Percentiles rank a stretch among this genome's conserved stretches.
Conservation (phyloP, 371 early-diverging fungal genomes). For the Zancudomyces culisetae region DNA sequence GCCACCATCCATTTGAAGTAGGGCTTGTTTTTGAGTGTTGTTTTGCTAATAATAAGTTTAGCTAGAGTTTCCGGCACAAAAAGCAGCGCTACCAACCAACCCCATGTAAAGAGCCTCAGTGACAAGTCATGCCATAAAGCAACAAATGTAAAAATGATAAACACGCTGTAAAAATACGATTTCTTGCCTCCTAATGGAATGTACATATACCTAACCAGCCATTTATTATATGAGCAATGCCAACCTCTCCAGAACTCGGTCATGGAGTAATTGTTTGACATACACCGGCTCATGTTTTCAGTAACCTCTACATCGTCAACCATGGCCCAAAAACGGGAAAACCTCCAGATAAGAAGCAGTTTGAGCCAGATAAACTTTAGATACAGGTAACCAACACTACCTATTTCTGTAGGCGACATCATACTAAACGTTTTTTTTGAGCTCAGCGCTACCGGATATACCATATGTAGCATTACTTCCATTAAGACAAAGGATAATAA, state of each 20-base stretch:
- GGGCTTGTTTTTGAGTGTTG: slow-evolving; percentile 16
- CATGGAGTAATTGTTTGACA: slow-evolving; percentile 77
- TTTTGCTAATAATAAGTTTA: slow-evolving; percentile 28
- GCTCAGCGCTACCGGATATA: slow-evolving; percentile 72
- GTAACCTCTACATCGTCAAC: slow-evolving; percentile 61
- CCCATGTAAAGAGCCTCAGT: slow-evolving; percentile 72
- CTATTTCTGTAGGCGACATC: slow-evolving; percentile 49
- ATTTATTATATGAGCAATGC: slow-evolving; percentile 81
- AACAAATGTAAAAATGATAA: slow-evolving; percentile 79
- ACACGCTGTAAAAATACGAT: slow-evolving; percentile 44
- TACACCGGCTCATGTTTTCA: slow-evolving; percentile 88
- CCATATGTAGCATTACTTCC: slow-evolving; percentile 61
- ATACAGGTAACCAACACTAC: slow-evolving; percentile 62
- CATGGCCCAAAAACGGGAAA: slow-evolving; percentile 81
- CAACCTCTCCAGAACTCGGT: slow-evolving; percentile 83
- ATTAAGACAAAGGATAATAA: slow-evolving; percentile 36
- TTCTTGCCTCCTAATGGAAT: slow-evolving; percentile 70
- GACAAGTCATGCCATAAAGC: slow-evolving; percentile 89
- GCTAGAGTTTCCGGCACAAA: slow-evolving; percentile 66
- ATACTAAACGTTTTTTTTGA: slow-evolving; percentile 58
- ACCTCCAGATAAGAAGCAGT: slow-evolving; percentile 80
- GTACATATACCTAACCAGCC: slow-evolving; percentile 78
- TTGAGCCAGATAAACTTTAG: slow-evolving; percentile 81
- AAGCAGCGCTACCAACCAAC: slow-evolving; percentile 72
- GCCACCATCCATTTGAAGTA: slow-evolving; percentile 69